Evolutionary conservation across 2,329 filamentous ascomycete species (phyloP).

Genomic region (Colletotrichum gloeosporioides): DNA sequence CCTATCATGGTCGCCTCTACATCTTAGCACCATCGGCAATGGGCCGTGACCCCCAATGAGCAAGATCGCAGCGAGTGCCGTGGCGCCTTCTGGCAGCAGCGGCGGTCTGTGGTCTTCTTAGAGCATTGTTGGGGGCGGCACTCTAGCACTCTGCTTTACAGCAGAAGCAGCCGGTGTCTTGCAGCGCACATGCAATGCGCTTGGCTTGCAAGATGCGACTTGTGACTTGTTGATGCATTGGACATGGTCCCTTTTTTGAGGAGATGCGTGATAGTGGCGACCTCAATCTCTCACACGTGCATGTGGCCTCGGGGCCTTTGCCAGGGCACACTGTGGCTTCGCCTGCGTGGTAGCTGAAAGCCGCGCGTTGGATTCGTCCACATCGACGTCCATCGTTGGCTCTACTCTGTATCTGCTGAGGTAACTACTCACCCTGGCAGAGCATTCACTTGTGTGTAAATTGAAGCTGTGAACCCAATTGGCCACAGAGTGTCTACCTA

Average conservation of each 20-base stretch:
- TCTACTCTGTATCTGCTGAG: not conserved
- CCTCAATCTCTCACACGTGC: not conserved
- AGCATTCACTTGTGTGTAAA: not conserved
- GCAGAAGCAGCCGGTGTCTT: not conserved
- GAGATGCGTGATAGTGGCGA: not conserved
- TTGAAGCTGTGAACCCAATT: not conserved
- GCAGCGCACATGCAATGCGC: not conserved
- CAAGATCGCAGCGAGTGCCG: not conserved
- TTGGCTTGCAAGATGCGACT: not conserved
- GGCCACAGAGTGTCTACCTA: not conserved
- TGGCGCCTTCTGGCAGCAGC: conserved; percentile 10
- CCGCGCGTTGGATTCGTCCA: not conserved
- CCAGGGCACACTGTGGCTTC: not conserved
- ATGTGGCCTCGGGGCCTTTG: not conserved
- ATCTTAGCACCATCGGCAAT: conserved; percentile 4
- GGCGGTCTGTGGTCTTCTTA: conserved; percentile 7
- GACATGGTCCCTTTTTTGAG: not conserved
- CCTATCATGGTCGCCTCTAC: not conserved
- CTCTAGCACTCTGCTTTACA: not conserved
- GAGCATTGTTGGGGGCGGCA: conserved; percentile 11
- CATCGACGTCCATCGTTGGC: not conserved
- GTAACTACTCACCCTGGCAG: not conserved
- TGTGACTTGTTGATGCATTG: not conserved
- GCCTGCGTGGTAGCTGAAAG: not conserved
- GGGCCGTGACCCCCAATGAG: not conserved